Base-by-base conservation (phyloP, 192 early-diverging fungal genomes). In the Phycomyces blakesleeanus region DNA sequence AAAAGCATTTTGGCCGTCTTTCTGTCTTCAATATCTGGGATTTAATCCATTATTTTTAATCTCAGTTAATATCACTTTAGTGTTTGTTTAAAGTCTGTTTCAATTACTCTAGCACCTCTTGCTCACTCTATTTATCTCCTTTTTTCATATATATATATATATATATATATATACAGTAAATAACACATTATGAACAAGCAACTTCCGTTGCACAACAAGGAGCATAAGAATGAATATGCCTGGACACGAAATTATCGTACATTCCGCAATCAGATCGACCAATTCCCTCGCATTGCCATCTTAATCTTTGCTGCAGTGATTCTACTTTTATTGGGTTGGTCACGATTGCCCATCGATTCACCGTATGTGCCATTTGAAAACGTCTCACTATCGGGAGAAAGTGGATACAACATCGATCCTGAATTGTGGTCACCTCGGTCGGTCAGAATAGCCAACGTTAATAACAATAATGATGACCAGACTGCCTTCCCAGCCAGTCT, bases 401-500 rank as follows among this genome's bases (percentile, higher is more conserved):
- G 11, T 22, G 21, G 24, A 4, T 54, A 22, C 12, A 22, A 22
- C 20, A n/a, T 54, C 52, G 20, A 54, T 22, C 24, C 52, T 4
- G 24, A 14, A 2, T 4, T 54, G 7, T 22, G 16, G 52, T 29
- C 52, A 2, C 24, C 52, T 47, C 44, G 44, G 15, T 47, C 18
- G 11, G 2, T 47, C 11, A 25, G 21, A 20, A 54, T 12, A 29
- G 52, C 52, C 52, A 4, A n/a, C n/a, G n/a, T n/a, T n/a, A n/a
- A n/a, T n/a, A n/a, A n/a, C n/a, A n/a, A n/a, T n/a, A n/a, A n/a
- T n/a, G n/a, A n/a, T 1, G 12, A 22, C 3, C 11, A 37, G 20
- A 47, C 51, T 34, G 63, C 53, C 10, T 55, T 56, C 44, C 58
- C 44, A 8, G 40, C 20, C 20, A 49, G 24, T 12, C 26, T 44